Conservation (phyloP, 2,329 filamentous ascomycete species). For the Aspergillus glaucus region DNA sequence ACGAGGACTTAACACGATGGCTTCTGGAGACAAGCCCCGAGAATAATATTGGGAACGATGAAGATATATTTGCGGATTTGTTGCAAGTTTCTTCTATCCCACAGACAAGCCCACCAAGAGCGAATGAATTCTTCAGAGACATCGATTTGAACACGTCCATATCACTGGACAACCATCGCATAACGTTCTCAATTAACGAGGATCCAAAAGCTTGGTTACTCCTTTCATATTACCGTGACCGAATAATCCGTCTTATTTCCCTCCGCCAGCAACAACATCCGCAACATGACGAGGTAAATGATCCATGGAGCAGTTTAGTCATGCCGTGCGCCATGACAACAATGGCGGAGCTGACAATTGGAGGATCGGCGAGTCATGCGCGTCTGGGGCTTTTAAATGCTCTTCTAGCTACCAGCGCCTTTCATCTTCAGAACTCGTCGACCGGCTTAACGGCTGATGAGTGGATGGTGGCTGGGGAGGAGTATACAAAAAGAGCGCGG, state of each 20-base stretch:
- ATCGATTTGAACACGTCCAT: not conserved
- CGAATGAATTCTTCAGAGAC: not conserved
- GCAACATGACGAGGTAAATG: conserved; percentile 5
- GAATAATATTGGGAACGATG: not conserved
- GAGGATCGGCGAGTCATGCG: conserved; percentile 1
- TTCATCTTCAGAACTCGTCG: conserved; percentile 7
- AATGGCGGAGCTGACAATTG: conserved; percentile 7
- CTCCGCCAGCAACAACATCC: conserved; percentile 5
- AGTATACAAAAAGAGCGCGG: conserved; percentile 6
- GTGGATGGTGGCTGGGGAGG: conserved; percentile 2
- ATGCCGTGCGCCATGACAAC: conserved; percentile 10
- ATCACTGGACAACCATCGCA: not conserved
- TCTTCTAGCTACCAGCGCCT: conserved; percentile 9
- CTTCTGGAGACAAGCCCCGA: not conserved
- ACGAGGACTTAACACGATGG: not conserved
- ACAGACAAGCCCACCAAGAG: not conserved
- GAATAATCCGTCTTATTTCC: conserved; percentile 6
- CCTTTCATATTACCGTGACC: conserved; percentile 12
- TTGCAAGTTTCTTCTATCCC: not conserved
- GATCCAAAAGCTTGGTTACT: conserved; percentile 9
- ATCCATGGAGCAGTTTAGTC: conserved; percentile 8
- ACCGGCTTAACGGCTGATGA: not conserved
- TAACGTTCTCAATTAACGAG: not conserved
- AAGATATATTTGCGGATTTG: not conserved
- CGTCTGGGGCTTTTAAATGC: conserved; percentile 9